Evolutionary conservation across 2,329 filamentous ascomycete species (phyloP).

Genomic region (Pseudocercospora pini-densiflorae): DNA sequence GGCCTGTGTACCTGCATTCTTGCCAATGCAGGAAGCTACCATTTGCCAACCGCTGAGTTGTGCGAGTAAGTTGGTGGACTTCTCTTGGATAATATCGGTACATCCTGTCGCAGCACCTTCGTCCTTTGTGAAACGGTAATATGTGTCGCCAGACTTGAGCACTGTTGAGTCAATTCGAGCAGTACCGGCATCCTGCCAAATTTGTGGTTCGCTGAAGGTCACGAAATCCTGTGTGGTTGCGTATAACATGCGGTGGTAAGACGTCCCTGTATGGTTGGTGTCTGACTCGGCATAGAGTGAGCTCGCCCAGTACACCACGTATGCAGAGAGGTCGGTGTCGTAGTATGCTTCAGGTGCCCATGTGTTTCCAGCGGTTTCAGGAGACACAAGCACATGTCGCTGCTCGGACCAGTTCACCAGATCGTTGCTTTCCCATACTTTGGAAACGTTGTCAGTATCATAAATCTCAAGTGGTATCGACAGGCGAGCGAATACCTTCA

Average conservation of each 20-base stretch:
- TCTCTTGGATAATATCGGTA: constrained; percentile 60
- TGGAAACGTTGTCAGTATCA: constrained; percentile 46
- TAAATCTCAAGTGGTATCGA: not conserved
- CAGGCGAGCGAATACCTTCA: not conserved
- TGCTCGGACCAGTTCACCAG: constrained; percentile 58
- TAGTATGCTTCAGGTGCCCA: constrained; percentile 63
- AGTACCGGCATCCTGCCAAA: constrained; percentile 57
- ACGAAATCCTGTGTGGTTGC: constrained; percentile 61
- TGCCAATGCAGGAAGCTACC: constrained; percentile 56
- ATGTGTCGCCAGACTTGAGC: constrained; percentile 47
- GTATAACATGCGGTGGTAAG: constrained; percentile 62
- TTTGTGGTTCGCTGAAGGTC: constrained; percentile 56
- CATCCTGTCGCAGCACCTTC: constrained; percentile 57
- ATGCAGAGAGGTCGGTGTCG: constrained; percentile 52
- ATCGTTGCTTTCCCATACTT: constrained; percentile 59
- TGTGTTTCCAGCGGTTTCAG: constrained; percentile 57
- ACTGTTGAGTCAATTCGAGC: constrained; percentile 61
- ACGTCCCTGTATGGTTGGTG: constrained; percentile 53
- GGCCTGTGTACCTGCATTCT: constrained; percentile 52
- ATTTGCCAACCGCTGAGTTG: constrained; percentile 50
- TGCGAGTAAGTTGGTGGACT: constrained; percentile 49
- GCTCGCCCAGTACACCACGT: constrained; percentile 56
- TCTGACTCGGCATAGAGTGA: constrained; percentile 54
- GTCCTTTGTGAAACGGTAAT: constrained; percentile 62
- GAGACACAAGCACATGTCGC: constrained; percentile 56